Base-by-base conservation (phyloP, 75 land plant genomes). In the Selaginella tamariscina region DNA sequence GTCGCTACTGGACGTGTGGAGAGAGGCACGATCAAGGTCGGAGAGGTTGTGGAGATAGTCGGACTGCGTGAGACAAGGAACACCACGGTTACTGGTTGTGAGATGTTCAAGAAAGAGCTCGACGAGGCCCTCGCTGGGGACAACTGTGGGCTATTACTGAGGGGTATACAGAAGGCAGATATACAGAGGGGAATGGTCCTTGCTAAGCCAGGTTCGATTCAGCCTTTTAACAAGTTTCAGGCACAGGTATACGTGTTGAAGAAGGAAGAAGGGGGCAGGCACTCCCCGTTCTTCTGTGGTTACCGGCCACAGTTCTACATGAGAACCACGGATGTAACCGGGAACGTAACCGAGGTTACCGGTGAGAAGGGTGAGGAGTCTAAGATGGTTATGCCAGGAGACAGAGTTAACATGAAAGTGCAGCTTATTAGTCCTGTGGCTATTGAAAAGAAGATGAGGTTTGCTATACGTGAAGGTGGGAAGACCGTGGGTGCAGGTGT, bases 341-440 rank as follows among this genome's bases (percentile, higher is more conserved):
- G 96, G 2, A 84, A 77, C 74, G 96, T 93, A 33, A 32, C 68
- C 1, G 27, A 70, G 18, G 82, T 89, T 22, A 83, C 83, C 83
- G 86, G 80, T 54, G 98, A 89, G 56, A 80, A 82, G 73, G 96
- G 86, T 29, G 96, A 94, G 82, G 91, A 90, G 68, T 76, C 85
- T 1, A 94, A 90, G 85, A 90, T 94, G 99, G 99, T 94, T 44
- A 86, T 94, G 88, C 99, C 99, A 0, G 91, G 96, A 13, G 99
- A 94, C 55, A 78, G 96, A 24, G 96, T 94, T 30, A 94, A 89
- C 74, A 85, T 90, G 86, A 75, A 70, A 22, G 86, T 94, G 27
- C 83, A 89, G 71, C 81, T 94, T 24, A 89, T 89, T 23, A 77
- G 67, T 71, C 85, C 90, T 0, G 79, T 89, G 30, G 96, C 96